Conservation (phyloP, 176 grass and related monocot genomes). For the Areca catechu region DNA sequence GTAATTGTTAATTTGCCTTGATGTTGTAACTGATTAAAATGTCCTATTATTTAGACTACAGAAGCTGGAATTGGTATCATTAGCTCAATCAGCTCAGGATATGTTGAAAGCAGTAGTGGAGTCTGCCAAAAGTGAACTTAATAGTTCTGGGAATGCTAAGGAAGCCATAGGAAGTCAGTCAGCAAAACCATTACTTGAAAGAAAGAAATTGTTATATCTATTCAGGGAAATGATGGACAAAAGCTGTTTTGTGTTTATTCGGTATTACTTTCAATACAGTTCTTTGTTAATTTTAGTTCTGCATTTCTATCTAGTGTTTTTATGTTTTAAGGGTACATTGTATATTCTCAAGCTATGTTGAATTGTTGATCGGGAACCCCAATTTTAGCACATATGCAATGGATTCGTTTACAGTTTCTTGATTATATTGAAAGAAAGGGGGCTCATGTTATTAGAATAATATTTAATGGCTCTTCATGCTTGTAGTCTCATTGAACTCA, state of each 20-base stretch:
- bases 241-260: conserved; percentile 53
- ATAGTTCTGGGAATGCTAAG: conserved; percentile 16
- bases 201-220: conserved; percentile 59
- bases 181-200: conserved; percentile 24
- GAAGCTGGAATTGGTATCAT: conserved; percentile 39
- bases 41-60: conserved; percentile 39
- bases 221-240: conserved; percentile 59
- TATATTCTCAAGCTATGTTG: too few species aligned
- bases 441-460: too few species aligned
- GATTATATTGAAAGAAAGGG: too few species aligned
- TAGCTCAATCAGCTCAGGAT: conserved; percentile 41
- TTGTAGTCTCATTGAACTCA: too few species aligned
- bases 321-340: too few species aligned
- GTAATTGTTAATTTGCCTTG: not conserved
- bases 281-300: not conserved
- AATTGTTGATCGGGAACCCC: too few species aligned
- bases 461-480: too few species aligned
- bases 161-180: conserved; percentile 33
- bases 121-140: conserved; percentile 32
- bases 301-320: too few species aligned
- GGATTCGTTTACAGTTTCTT: too few species aligned
- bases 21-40: conserved; percentile 1
- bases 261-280: conserved; percentile 23
- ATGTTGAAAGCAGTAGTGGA: conserved; percentile 34
- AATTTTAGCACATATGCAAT: too few species aligned